phyloP scores from a whole-genome alignment of 2,329 filamentous ascomycete genomes.

The Fusarium robinianum region DNA sequence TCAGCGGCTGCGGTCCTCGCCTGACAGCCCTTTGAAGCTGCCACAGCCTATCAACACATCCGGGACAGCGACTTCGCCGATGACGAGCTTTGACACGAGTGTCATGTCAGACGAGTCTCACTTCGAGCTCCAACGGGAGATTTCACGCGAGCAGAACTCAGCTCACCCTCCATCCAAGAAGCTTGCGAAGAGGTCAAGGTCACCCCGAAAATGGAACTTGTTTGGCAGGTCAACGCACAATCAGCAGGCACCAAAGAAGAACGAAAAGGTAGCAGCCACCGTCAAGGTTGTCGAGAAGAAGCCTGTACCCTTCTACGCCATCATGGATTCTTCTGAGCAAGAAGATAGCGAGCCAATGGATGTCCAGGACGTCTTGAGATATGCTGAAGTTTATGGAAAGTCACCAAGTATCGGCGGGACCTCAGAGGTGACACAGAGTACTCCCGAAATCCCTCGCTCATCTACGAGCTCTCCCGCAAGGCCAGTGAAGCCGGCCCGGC shows the following conservation, averaged over 20 bases:
- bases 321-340: slow-evolving; percentile 63
- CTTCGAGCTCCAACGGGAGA: slow-evolving; percentile 46
- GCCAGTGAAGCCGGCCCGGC: slow-evolving; percentile 7
- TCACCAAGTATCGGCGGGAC: slow-evolving; percentile 23
- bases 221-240: slow-evolving; percentile 59
- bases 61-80: slow-evolving; percentile 50
- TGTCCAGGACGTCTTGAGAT: slow-evolving; percentile 53
- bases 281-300: slow-evolving; percentile 56
- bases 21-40: slow-evolving; percentile 51
- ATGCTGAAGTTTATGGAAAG: slow-evolving; percentile 48
- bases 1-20: slow-evolving; percentile 53
- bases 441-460: slow-evolving; percentile 20
- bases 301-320: slow-evolving; percentile 62
- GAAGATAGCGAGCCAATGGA: slow-evolving; percentile 51
- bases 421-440: slow-evolving; percentile 20
- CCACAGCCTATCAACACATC: slow-evolving; percentile 59
- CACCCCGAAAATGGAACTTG: slow-evolving; percentile 66
- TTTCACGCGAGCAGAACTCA: slow-evolving; percentile 37
- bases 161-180: slow-evolving; percentile 53
- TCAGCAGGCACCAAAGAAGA: slow-evolving; percentile 46
- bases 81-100: slow-evolving; percentile 61
- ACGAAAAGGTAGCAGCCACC: slow-evolving; percentile 51
- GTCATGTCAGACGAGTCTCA: slow-evolving; percentile 62
- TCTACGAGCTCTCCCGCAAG: slow-evolving; percentile 14
- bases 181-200: slow-evolving; percentile 57